Evolutionary conservation across 2,329 filamentous ascomycete genomes (phyloP).

Genomic region (Chaetomiaceae sp.): DNA sequence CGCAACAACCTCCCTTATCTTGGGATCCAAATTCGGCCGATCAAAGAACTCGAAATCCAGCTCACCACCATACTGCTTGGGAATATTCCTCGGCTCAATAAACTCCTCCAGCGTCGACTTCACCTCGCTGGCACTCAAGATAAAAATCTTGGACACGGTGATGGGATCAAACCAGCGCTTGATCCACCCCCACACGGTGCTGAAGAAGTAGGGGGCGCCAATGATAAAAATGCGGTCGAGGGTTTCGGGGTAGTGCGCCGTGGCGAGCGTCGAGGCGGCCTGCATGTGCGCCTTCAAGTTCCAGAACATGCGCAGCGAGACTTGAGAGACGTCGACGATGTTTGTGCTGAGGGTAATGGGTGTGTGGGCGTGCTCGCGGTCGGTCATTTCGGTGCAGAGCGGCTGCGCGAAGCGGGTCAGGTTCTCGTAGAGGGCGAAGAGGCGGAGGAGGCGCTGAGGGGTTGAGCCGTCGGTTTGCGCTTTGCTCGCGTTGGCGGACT

Average conservation of each 20-base stretch:
- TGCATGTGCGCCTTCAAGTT: conserved; percentile 93
- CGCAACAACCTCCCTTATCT: conserved; percentile 44
- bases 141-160: conserved; percentile 94
- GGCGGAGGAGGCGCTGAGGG: conserved; percentile 70
- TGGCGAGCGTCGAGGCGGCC: conserved; percentile 80
- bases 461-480: conserved; percentile 63
- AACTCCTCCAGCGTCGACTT: conserved; percentile 72
- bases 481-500: conserved; percentile 50
- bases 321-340: conserved; percentile 86
- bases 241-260: conserved; percentile 92
- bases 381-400: conserved; percentile 69
- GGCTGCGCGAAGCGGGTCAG: conserved; percentile 83
- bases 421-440: conserved; percentile 93
- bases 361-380: conserved; percentile 69
- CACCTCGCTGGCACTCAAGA: conserved; percentile 70
- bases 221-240: conserved; percentile 84
- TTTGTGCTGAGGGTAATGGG: conserved; percentile 91
- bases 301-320: conserved; percentile 92
- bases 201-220: conserved; percentile 85
- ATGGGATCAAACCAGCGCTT: conserved; percentile 95
- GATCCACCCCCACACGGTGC: conserved; percentile 90
- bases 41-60: conserved; percentile 79
- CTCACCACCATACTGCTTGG: conserved; percentile 82
- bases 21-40: conserved; percentile 66
- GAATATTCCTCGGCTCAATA: conserved; percentile 78